Evolutionary conservation across 495 filamentous ascomycete species (phyloP).

Genomic region (Neurospora tetrasperma): DNA sequence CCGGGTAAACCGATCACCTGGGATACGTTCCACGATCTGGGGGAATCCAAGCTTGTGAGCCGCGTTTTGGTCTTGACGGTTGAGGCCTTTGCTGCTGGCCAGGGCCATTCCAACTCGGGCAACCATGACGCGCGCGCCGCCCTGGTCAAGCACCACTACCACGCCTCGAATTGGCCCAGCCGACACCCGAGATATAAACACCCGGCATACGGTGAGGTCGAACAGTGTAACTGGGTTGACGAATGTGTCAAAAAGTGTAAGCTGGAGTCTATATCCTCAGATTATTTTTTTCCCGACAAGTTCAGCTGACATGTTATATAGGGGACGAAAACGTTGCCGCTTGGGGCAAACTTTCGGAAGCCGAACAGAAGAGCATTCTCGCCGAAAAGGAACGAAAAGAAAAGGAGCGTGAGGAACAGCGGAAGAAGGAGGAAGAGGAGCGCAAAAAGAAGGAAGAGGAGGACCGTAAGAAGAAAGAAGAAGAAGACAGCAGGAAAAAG

Average conservation of each 20-base stretch:
- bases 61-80: slow-evolving; percentile 51
- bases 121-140: slow-evolving; percentile 48
- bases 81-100: slow-evolving; percentile 54
- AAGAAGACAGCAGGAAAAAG: slow-evolving; percentile 2
- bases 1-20: slow-evolving; percentile 30
- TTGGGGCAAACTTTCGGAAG: slow-evolving; percentile 34
- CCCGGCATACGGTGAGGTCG: slow-evolving; percentile 52
- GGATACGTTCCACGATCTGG: slow-evolving; percentile 48
- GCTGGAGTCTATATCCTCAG: not conserved
- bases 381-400: slow-evolving; percentile 26
- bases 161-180: slow-evolving; percentile 53
- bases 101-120: slow-evolving; percentile 54
- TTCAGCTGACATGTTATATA: not conserved
- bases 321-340: slow-evolving; percentile 41
- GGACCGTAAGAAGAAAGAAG: slow-evolving; percentile 9
- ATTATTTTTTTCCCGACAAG: not conserved
- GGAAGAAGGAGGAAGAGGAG: slow-evolving; percentile 14
- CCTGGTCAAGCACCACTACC: slow-evolving; percentile 55
- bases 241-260: slow-evolving; percentile 45
- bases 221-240: slow-evolving; percentile 52
- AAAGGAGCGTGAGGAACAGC: slow-evolving; percentile 16
- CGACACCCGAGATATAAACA: slow-evolving; percentile 49
- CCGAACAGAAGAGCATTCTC: slow-evolving; percentile 40
- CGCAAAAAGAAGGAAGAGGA: slow-evolving; percentile 10
- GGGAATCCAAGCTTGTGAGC: slow-evolving; percentile 45